phyloP scores from a whole-genome alignment of 768 basidiomycete genomes.

The Coprinellus micaceus region DNA sequence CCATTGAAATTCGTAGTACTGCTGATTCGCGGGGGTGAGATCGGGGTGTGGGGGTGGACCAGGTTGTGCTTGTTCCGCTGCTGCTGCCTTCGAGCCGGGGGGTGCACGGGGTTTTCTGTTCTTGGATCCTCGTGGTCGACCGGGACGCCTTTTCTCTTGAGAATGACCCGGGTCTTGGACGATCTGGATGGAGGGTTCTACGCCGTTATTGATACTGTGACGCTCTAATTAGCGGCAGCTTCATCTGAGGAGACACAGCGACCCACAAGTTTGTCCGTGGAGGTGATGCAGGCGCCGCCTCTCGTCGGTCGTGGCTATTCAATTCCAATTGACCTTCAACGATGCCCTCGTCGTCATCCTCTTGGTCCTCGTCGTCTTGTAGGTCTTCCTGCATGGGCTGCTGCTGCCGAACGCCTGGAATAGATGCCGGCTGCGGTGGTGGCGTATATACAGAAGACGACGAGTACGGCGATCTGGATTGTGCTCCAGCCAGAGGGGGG shows the following conservation, averaged over 20 bases:
- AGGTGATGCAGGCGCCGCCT: constrained; percentile 35
- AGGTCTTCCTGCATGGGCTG: constrained; percentile 36
- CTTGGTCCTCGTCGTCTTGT: constrained; percentile 58
- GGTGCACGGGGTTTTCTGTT: constrained; percentile 51
- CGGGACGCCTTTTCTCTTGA: constrained; percentile 66
- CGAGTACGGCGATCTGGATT: constrained; percentile 23
- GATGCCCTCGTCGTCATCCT: constrained; percentile 72
- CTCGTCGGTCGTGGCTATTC: constrained; percentile 38
- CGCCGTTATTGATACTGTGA: too few species aligned
- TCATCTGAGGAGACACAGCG: too few species aligned
- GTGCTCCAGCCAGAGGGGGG: constrained; percentile 43
- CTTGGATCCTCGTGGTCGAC: constrained; percentile 77
- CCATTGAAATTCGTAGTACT: constrained; percentile 87
- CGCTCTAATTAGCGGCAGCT: too few species aligned
- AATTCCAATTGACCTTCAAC: constrained; percentile 63
- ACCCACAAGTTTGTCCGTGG: constrained; percentile 14
- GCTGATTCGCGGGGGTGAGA: constrained; percentile 64
- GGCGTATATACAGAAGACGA: constrained; percentile 17
- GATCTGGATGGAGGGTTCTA: constrained; percentile 24
- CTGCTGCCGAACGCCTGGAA: constrained; percentile 18
- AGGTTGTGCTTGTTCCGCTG: constrained; percentile 2
- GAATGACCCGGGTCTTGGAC: constrained; percentile 22
- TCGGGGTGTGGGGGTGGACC: constrained; percentile 42
- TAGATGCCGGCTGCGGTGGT: constrained; percentile 21
- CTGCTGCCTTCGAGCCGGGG: constrained; percentile 30